These are phyloP conservation scores for Ligustrum vulgare DNA, from an alignment of 257 asterid genomes.

Conservation along the genomic window DNA sequence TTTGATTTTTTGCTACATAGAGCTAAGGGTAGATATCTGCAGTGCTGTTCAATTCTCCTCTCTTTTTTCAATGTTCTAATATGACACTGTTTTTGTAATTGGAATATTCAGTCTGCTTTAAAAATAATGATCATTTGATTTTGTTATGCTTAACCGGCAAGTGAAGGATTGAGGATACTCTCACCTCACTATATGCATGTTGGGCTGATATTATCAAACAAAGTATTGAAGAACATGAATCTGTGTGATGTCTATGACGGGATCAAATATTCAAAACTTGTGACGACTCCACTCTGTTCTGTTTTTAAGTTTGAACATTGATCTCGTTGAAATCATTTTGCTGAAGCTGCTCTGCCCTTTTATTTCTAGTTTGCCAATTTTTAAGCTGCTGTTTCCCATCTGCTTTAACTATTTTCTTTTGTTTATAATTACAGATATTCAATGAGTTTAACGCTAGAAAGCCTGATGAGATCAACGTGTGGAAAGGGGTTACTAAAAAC, in stretches of 20 bases:
- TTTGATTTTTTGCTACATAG: background rate
- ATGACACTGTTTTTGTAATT: background rate
- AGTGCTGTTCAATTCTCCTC: background rate
- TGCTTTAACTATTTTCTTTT: conserved; percentile 15
- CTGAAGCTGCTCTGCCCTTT: background rate
- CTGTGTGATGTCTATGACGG: background rate
- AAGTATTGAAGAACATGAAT: background rate
- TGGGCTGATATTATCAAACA: background rate
- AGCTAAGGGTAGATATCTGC: background rate
- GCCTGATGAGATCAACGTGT: conserved; percentile 84
- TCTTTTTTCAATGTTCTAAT: background rate
- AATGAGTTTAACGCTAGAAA: conserved; percentile 90
- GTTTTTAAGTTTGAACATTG: background rate
- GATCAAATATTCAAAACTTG: background rate
- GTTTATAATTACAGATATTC: conserved; percentile 50
- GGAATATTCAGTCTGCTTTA: background rate
- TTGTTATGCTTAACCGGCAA: background rate
- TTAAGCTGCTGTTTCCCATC: background rate
- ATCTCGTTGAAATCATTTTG: background rate
- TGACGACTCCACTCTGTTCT: background rate
- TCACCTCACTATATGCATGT: background rate
- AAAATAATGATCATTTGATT: background rate
- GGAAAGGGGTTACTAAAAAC: conserved; percentile 72
- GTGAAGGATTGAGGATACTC: background rate
- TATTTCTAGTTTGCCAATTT: background rate